These are phyloP conservation scores for Rugosomyces carneus DNA, from an alignment of 1,284 basidiomycete genomes.

Conservation along the genomic window DNA sequence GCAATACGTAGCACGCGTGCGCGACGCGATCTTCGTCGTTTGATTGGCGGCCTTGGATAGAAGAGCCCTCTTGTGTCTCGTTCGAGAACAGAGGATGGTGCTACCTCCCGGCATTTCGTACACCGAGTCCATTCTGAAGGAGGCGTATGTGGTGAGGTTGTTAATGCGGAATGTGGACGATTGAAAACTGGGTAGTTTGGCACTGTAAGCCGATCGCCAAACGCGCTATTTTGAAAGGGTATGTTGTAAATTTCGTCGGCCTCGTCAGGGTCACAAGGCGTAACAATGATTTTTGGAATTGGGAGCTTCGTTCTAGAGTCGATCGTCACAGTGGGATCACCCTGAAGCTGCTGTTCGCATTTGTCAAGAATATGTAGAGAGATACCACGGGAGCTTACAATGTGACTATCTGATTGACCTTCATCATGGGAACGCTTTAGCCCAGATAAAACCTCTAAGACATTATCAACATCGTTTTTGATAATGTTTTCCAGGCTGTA, in stretches of 20 bases:
- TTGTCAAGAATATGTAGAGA: background rate
- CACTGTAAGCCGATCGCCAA: slow-evolving; percentile 45
- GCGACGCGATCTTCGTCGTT: slow-evolving; percentile 14
- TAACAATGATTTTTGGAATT: slow-evolving; percentile 46
- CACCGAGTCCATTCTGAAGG: slow-evolving; percentile 41
- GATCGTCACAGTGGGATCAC: background rate
- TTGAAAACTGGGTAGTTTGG: slow-evolving; percentile 46
- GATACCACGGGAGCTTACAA: background rate
- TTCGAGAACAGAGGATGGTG: slow-evolving; percentile 41
- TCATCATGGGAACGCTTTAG: slow-evolving; percentile 22
- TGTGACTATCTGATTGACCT: background rate
- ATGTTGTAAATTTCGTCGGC: slow-evolving; percentile 38
- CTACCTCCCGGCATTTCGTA: slow-evolving; percentile 48
- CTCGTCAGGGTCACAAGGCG: slow-evolving; percentile 34
- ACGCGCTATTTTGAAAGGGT: slow-evolving; percentile 49
- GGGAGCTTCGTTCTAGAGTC: background rate
- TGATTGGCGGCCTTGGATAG: slow-evolving; percentile 19
- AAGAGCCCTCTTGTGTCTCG: slow-evolving; percentile 32
- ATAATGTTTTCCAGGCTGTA: slow-evolving; percentile 25
- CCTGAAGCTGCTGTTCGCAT: background rate
- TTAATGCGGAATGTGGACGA: slow-evolving; percentile 39
- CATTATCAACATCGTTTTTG: slow-evolving; percentile 28
- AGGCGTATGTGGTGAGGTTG: slow-evolving; percentile 15
- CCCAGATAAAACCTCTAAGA: slow-evolving; percentile 30
- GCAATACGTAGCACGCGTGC: background rate